A percentile compares a stretch with the other conserved stretches of the same genome.
Evolutionary conservation across 1,139 yeast species (phyloP).

Genomic region (Nadsonia commutata): DNA sequence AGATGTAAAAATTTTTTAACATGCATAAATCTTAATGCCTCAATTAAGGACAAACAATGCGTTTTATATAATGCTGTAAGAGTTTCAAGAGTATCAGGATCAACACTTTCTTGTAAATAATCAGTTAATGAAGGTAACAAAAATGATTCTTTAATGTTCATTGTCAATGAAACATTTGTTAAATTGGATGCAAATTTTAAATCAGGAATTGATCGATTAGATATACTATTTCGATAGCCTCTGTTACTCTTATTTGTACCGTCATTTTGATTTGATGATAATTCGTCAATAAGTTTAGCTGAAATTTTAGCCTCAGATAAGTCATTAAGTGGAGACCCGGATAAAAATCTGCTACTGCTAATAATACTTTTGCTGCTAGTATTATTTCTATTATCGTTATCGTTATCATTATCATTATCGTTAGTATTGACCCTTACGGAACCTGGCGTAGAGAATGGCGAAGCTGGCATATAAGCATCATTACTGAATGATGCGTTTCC

Average conservation of each 20-base stretch:
- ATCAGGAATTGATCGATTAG: slow-evolving; percentile 4
- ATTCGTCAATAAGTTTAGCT: not conserved
- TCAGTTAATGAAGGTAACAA: slow-evolving; percentile 39
- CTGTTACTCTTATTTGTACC: not conserved
- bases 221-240: not conserved
- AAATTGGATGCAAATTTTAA: slow-evolving; percentile 7
- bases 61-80: slow-evolving; percentile 45
- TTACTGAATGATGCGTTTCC: slow-evolving; percentile 2
- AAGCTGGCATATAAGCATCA: slow-evolving; percentile 1
- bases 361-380: not conserved
- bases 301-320: not conserved
- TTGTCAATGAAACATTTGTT: slow-evolving; percentile 12
- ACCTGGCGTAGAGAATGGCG: slow-evolving; percentile 6
- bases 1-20: slow-evolving; percentile 42
- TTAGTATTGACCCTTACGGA: not conserved
- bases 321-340: not conserved
- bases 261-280: not conserved
- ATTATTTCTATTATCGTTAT: not conserved
- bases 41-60: slow-evolving; percentile 49
- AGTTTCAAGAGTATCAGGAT: slow-evolving; percentile 47
- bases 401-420: not conserved
- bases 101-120: slow-evolving; percentile 35
- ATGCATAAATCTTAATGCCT: slow-evolving; percentile 54
- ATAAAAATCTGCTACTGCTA: not conserved
- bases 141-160: slow-evolving; percentile 17